Percentiles rank a stretch among this genome's conserved stretches.
These are phyloP conservation scores for Tothia fuscella DNA, from an alignment of 2,329 filamentous ascomycete species.

Conservation along the genomic window DNA sequence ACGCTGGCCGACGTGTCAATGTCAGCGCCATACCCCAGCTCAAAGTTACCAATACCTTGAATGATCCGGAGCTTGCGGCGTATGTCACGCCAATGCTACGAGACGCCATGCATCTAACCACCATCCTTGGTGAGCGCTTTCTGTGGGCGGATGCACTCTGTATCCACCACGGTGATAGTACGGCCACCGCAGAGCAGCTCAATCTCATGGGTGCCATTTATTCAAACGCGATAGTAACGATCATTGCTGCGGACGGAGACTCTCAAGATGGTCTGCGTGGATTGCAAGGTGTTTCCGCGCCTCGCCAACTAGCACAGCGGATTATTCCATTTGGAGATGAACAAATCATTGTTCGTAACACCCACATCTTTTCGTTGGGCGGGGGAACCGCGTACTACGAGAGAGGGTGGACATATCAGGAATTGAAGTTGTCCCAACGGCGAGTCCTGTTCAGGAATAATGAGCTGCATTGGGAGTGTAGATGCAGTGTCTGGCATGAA, in stretches of 20 bases:
- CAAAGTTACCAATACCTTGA: background rate
- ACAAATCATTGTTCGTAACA: background rate
- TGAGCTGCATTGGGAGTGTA: conserved; percentile 5
- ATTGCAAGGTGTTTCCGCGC: background rate
- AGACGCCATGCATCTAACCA: conserved; percentile 1
- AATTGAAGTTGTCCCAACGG: conserved; percentile 3
- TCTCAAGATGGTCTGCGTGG: background rate
- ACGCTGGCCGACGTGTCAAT: background rate
- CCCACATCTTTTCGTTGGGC: background rate
- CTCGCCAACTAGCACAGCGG: background rate
- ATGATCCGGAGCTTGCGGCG: background rate
- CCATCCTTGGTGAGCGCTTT: conserved; percentile 3
- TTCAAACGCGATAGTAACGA: conserved; percentile 10
- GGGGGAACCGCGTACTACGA: background rate
- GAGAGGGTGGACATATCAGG: conserved; percentile 1
- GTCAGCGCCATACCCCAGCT: background rate
- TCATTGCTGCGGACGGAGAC: conserved; percentile 9
- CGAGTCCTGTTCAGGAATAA: conserved; percentile 1
- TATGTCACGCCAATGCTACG: background rate
- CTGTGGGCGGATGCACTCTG: conserved; percentile 11
- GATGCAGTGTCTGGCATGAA: conserved; percentile 3
- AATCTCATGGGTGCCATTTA: conserved; percentile 10
- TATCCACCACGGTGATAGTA: conserved; percentile 8
- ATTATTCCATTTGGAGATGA: conserved; percentile 3
- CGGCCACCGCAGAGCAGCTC: background rate